These are phyloP conservation scores for Trichaptum fuscoviolaceum DNA, from an alignment of 768 basidiomycete genomes.

Conservation along the genomic window DNA sequence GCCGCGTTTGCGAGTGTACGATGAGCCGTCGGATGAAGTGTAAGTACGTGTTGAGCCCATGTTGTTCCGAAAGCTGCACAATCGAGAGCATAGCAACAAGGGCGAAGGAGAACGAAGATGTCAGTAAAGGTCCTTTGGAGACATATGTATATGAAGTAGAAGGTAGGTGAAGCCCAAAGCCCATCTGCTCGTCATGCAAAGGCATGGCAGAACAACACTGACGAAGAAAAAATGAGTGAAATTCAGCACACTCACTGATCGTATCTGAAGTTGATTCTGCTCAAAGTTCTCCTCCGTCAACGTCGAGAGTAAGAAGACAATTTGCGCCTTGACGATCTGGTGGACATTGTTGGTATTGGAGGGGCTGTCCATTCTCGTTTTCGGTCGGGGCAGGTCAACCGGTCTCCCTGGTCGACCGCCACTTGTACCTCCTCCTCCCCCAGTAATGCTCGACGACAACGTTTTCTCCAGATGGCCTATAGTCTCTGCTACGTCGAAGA, in stretches of 20 bases:
- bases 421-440: slow-evolving; percentile 3
- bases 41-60: slow-evolving; percentile 94
- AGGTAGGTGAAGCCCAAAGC: slow-evolving; percentile 13
- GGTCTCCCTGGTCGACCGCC: not conserved
- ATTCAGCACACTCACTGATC: slow-evolving; percentile 60
- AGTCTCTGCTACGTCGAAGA: not conserved
- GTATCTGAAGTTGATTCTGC: slow-evolving; percentile 89
- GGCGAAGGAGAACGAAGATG: not conserved
- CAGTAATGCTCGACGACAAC: not conserved
- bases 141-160: slow-evolving; percentile 11
- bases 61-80: slow-evolving; percentile 86
- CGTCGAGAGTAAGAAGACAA: slow-evolving; percentile 94
- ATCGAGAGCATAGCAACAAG: slow-evolving; percentile 5
- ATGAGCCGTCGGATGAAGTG: slow-evolving; percentile 97
- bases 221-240: slow-evolving; percentile 8
- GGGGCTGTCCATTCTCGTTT: slow-evolving; percentile 63
- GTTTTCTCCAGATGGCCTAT: not conserved
- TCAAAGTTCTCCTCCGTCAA: slow-evolving; percentile 97
- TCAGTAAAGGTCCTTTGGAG: slow-evolving; percentile 1
- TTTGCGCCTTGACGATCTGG: slow-evolving; percentile 94
- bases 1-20: slow-evolving; percentile 74
- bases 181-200: slow-evolving; percentile 11
- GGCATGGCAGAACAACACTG: slow-evolving; percentile 4
- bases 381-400: not conserved
- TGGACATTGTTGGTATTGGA: slow-evolving; percentile 73